Evolutionary conservation across 257 asterid species (phyloP), one percentile per base, ranked within the genome.

Genomic region (Linaria vulgaris): DNA sequence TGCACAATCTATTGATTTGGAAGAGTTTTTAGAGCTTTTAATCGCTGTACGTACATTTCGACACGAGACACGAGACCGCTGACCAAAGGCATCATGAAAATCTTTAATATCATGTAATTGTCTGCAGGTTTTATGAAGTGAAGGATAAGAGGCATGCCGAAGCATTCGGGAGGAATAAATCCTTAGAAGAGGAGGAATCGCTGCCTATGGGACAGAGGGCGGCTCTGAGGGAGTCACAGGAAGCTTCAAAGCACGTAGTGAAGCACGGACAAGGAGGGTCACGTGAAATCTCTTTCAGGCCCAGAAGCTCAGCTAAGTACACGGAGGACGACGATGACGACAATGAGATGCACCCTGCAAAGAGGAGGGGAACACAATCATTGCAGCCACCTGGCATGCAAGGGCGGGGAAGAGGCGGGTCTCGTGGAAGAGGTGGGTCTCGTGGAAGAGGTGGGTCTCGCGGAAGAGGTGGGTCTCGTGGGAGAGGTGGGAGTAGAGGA

Each of bases 141-240:
- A 91, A 83, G 88, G 98, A 91, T 60, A 85, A 78, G 67, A 74
- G 95, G 56, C 98, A 91, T 22, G 95, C 96, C 27, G 96, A 86
- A 75, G 98, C 98, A 52, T 92, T 82, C 84, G 74, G 79, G 73
- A 87, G 82, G 16, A 53, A 68, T 6, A 38, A 64, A 61, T 92
- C 98, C 14, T 85, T 92, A 41, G 88, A 84, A 17, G 79, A 85
- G 52, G 98, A 88, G 69, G 96, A 83, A 17, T 77, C 89, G 39
- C 92, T 88, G 71, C 82, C 98, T 12, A 45, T 91, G 66, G 98
- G 92, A 66, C 95, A 88, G 79, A 78, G 97, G 69, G 82, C 59
- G 25, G 95, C 95, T 41, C 60, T 48, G 58, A 77, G 46, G 67
- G 61, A 59, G n/a, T n/a, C 63, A 12, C 61, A 64, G 39, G 56